These are phyloP conservation scores for Camelina sativa DNA, from an alignment of 345 rosid species.

Conservation along the genomic window DNA sequence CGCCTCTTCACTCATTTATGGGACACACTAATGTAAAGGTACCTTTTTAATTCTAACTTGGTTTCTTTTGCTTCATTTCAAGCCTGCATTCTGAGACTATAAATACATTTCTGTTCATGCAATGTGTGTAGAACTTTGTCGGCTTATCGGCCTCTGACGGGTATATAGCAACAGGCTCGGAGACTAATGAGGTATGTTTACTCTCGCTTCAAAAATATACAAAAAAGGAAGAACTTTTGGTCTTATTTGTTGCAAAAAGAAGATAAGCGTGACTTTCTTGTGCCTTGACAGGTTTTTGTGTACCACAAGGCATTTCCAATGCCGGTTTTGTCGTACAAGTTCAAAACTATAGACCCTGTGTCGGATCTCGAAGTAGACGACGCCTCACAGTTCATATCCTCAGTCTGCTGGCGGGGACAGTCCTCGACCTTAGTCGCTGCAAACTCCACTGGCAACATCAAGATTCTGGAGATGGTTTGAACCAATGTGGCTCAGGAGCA, in stretches of 20 bases:
- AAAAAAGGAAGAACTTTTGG: not conserved
- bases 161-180: slow-evolving; percentile 96
- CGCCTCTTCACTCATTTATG: slow-evolving; percentile 79
- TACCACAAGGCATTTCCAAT: slow-evolving; percentile 97
- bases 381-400: slow-evolving; percentile 58
- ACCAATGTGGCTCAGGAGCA: not conserved
- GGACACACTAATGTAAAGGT: slow-evolving; percentile 96
- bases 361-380: slow-evolving; percentile 57
- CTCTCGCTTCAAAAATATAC: not conserved
- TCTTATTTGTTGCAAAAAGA: not conserved
- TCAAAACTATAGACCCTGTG: slow-evolving; percentile 58
- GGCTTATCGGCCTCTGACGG: slow-evolving; percentile 95
- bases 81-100: not conserved
- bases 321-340: slow-evolving; percentile 88
- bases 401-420: slow-evolving; percentile 83
- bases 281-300: slow-evolving; percentile 74
- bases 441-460: slow-evolving; percentile 85
- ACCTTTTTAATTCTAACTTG: not conserved
- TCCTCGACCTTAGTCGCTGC: slow-evolving; percentile 83
- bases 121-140: slow-evolving; percentile 76
- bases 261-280: not conserved
- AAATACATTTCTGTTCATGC: not conserved
- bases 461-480: slow-evolving; percentile 82
- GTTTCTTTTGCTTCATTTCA: not conserved
- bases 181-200: slow-evolving; percentile 79